phyloP scores from a whole-genome alignment of 2,329 filamentous ascomycete genomes.

The Aspergillus clavatus region DNA sequence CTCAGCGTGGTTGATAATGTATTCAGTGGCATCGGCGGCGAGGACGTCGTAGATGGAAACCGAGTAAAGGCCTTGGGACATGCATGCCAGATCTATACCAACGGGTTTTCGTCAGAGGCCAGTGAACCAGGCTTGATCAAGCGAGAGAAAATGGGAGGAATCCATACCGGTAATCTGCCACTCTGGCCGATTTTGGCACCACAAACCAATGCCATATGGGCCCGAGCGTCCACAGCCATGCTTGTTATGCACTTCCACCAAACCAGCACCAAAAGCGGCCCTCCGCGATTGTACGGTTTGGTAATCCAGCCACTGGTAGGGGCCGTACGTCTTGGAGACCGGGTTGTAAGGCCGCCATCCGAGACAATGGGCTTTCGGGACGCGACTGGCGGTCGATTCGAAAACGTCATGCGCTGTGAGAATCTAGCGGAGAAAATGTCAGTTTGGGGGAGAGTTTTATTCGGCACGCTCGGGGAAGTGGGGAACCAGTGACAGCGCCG shows the following conservation, averaged over 20 bases:
- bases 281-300: slow-evolving; percentile 71
- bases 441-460: neutral
- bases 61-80: slow-evolving; percentile 81
- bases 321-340: slow-evolving; percentile 65
- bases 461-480: neutral
- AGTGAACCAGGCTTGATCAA: neutral
- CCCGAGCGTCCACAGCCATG: slow-evolving; percentile 60
- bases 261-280: slow-evolving; percentile 77
- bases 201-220: slow-evolving; percentile 71
- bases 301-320: slow-evolving; percentile 81
- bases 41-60: slow-evolving; percentile 97
- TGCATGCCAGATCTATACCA: slow-evolving; percentile 68
- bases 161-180: slow-evolving; percentile 73
- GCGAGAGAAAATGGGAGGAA: neutral
- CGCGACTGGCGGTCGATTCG: slow-evolving; percentile 59
- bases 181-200: slow-evolving; percentile 82
- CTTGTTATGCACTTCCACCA: slow-evolving; percentile 75
- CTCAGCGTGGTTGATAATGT: slow-evolving; percentile 87
- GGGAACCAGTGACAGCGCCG: no score
- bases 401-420: slow-evolving; percentile 77
- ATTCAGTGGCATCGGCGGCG: slow-evolving; percentile 85
- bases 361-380: slow-evolving; percentile 66
- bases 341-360: slow-evolving; percentile 77
- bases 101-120: neutral
- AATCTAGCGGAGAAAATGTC: slow-evolving; percentile 30